These are phyloP conservation scores for Pseudogymnoascus sp. DNA, from an alignment of 2,329 filamentous ascomycete genomes.

Conservation along the genomic window DNA sequence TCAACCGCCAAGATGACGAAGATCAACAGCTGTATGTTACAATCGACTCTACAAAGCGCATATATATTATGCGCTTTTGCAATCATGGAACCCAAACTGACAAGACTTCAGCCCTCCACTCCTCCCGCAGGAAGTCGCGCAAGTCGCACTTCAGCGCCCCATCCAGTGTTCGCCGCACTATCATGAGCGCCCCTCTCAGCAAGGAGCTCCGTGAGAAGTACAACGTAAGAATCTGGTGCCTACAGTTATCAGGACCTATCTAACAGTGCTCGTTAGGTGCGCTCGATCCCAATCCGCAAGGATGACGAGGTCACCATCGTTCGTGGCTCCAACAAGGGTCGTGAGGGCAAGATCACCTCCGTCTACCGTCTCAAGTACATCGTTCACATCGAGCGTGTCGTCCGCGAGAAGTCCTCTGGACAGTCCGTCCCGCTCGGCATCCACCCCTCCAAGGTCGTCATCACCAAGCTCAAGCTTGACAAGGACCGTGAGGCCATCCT, in stretches of 20 bases:
- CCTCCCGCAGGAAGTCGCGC: constrained; percentile 96
- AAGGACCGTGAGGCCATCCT: constrained; percentile 88
- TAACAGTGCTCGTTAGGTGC: constrained; percentile 52
- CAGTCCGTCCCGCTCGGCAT: constrained; percentile 92
- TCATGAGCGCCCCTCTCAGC: constrained; percentile 93
- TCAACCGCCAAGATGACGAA: constrained; percentile 56
- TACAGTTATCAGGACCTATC: constrained; percentile 9
- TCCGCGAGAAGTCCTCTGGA: constrained; percentile 94
- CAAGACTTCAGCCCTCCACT: constrained; percentile 48
- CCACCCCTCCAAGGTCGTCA: constrained; percentile 92
- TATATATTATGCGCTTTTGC: constrained; percentile 9
- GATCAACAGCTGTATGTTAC: constrained; percentile 51
- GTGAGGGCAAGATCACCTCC: constrained; percentile 94
- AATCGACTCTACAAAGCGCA: constrained; percentile 1
- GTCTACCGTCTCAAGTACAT: constrained; percentile 98
- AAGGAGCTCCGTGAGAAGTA: constrained; percentile 99
- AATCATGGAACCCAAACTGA: constrained; percentile 11
- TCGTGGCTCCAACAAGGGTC: constrained; percentile 91
- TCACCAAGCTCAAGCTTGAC: constrained; percentile 98
- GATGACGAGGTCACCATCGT: constrained; percentile 92
- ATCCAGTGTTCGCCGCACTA: constrained; percentile 85
- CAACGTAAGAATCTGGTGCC: constrained; percentile 59
- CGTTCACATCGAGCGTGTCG: constrained; percentile 93
- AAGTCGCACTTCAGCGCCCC: constrained; percentile 97
- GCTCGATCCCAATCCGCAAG: constrained; percentile 94